These are phyloP conservation scores for Ambrosiella beaveri DNA, from an alignment of 2,329 filamentous ascomycete genomes.

Conservation along the genomic window DNA sequence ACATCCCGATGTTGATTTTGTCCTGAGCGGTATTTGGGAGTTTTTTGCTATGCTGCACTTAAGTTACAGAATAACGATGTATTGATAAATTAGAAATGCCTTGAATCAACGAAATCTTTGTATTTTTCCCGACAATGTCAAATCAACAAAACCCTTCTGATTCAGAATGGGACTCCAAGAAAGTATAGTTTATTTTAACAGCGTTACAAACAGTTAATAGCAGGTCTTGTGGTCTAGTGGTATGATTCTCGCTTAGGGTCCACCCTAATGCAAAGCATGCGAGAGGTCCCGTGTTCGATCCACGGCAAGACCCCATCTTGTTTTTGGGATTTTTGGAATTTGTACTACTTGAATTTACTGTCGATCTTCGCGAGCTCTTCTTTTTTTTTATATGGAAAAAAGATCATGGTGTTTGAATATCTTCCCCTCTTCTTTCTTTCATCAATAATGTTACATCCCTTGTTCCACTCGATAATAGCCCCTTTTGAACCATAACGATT, in stretches of 20 bases:
- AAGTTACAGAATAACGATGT: no score
- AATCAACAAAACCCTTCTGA: no score
- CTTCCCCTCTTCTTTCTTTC: neutral
- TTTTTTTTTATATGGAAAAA: neutral
- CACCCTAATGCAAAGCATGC: slow-evolving; percentile 19
- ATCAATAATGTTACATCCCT: neutral
- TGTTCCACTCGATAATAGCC: neutral
- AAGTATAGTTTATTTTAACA: neutral
- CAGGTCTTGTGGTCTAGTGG: slow-evolving; percentile 38
- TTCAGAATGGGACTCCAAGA: neutral
- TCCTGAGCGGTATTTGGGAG: no score
- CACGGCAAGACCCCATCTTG: slow-evolving; percentile 14
- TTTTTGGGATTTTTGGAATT: neutral
- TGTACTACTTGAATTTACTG: neutral
- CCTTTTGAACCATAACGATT: no score
- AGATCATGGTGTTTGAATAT: neutral
- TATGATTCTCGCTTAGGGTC: slow-evolving; percentile 56
- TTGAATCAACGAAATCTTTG: no score
- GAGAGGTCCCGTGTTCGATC: slow-evolving; percentile 17
- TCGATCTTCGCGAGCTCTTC: neutral
- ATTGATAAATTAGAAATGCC: no score
- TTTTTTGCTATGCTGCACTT: no score
- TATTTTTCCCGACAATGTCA: no score
- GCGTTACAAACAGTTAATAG: neutral
- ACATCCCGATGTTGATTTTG: no score